These are phyloP conservation scores for Quercus gilva DNA, from an alignment of 306 rosid genomes.

Conservation along the genomic window DNA sequence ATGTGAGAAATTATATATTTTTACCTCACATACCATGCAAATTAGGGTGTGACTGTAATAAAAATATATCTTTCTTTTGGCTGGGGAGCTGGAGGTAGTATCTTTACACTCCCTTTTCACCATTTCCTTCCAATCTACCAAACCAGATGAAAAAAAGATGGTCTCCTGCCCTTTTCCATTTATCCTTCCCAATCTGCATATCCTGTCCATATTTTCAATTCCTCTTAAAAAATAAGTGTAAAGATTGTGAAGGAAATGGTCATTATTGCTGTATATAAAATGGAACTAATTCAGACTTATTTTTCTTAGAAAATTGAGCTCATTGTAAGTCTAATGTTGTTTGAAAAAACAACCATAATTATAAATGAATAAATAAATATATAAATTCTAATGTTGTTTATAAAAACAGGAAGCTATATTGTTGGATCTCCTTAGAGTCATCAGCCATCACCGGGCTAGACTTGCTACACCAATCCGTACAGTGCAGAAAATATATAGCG, in stretches of 20 bases:
- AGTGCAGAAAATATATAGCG: slow-evolving; percentile 67
- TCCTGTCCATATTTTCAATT: background rate
- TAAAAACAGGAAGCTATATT: slow-evolving; percentile 71
- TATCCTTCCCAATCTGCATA: background rate
- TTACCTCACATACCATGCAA: background rate
- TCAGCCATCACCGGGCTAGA: slow-evolving; percentile 90
- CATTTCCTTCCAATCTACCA: background rate
- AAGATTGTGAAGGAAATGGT: background rate
- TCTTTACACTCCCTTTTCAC: background rate
- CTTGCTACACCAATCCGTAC: slow-evolving; percentile 99
- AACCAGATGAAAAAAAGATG: background rate
- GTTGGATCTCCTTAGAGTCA: slow-evolving; percentile 94
- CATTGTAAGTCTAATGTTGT: slow-evolving; percentile 23
- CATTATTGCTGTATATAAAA: background rate
- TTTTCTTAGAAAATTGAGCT: slow-evolving; percentile 26
- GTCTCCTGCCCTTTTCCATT: background rate
- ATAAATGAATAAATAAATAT: no score
- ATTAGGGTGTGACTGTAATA: background rate
- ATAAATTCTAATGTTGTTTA: slow-evolving; percentile 12
- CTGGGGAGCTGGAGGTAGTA: no score
- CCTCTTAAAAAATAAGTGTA: background rate
- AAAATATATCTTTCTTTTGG: no score
- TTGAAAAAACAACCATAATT: slow-evolving; percentile 6
- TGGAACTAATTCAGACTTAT: slow-evolving; percentile 7
- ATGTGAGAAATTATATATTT: background rate